phyloP scores from a whole-genome alignment of 805 yeast species.

The Wickerhamomyces bisporus region DNA sequence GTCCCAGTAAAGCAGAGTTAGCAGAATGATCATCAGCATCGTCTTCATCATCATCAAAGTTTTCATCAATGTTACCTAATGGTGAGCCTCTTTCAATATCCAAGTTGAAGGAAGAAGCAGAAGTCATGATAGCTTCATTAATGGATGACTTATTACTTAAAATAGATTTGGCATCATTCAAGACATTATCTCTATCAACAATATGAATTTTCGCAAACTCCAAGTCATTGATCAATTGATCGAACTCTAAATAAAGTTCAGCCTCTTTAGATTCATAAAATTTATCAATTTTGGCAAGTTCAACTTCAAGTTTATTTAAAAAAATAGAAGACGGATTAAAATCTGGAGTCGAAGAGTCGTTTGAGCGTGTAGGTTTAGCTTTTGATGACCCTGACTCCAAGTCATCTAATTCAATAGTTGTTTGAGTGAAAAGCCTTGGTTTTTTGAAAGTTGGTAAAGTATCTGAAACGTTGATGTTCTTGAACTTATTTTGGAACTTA shows the following conservation, averaged over 20 bases:
- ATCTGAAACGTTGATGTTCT: no score
- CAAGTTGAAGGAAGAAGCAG: constrained; percentile 17
- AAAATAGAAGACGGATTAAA: constrained; percentile 35
- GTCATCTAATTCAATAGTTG: constrained; percentile 23
- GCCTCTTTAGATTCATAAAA: constrained; percentile 46
- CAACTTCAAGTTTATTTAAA: constrained; percentile 39
- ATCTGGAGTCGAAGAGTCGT: constrained; percentile 7
- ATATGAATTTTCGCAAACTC: constrained; percentile 29
- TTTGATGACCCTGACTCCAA: constrained; percentile 5
- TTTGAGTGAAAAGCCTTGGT: background rate
- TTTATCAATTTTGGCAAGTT: constrained; percentile 45
- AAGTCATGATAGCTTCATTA: constrained; percentile 16
- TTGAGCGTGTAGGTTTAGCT: background rate
- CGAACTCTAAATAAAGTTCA: constrained; percentile 40
- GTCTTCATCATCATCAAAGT: constrained; percentile 27
- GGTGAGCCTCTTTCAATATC: constrained; percentile 12
- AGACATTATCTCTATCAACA: constrained; percentile 19
- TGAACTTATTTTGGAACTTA: no score
- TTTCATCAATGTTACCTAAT: constrained; percentile 2
- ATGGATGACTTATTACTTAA: constrained; percentile 19
- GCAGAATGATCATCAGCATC: constrained; percentile 36
- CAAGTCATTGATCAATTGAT: constrained; percentile 43
- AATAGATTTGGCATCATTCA: constrained; percentile 20
- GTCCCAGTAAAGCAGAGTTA: constrained; percentile 46
- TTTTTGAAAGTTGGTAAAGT: background rate